Evolutionary conservation across 495 filamentous ascomycete genomes (phyloP).

Genomic region (Podospora didyma): DNA sequence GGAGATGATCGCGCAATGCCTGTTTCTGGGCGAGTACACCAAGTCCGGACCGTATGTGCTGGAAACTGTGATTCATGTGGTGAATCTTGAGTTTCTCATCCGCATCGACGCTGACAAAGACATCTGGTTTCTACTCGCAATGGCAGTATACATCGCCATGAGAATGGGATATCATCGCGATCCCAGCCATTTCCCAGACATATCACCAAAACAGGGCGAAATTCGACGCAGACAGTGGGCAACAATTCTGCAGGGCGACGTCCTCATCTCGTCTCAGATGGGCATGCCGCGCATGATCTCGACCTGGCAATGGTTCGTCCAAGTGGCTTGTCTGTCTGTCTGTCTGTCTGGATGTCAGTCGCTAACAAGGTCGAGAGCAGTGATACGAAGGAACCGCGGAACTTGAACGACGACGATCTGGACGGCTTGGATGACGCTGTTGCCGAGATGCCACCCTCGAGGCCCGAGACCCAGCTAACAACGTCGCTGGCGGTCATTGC

Average conservation of each 20-base stretch:
- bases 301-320: conserved; percentile 16
- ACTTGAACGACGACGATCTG: conserved; percentile 42
- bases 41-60: conserved; percentile 29
- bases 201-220: conserved; percentile 39
- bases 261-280: conserved; percentile 31
- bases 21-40: conserved; percentile 31
- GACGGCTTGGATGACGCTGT: conserved; percentile 24
- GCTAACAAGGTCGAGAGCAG: too few relatives aligned
- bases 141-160: conserved; percentile 44
- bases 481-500: conserved; percentile 37
- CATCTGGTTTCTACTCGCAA: conserved; percentile 26
- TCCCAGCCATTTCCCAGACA: conserved; percentile 45
- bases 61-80: conserved; percentile 28
- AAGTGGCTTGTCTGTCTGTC: too few relatives aligned
- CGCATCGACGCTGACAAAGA: conserved; percentile 27
- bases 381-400: conserved; percentile 40
- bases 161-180: conserved; percentile 55
- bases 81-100: conserved; percentile 26
- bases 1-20: conserved; percentile 33
- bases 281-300: conserved; percentile 36
- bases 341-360: too few relatives aligned
- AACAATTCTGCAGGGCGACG: conserved; percentile 33
- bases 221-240: conserved; percentile 42
- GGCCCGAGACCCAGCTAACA: conserved; percentile 33
- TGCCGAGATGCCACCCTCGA: conserved; percentile 29